Evolutionary conservation across 192 early-diverging fungal species (phyloP).

Genomic region (Backusella luteola): DNA sequence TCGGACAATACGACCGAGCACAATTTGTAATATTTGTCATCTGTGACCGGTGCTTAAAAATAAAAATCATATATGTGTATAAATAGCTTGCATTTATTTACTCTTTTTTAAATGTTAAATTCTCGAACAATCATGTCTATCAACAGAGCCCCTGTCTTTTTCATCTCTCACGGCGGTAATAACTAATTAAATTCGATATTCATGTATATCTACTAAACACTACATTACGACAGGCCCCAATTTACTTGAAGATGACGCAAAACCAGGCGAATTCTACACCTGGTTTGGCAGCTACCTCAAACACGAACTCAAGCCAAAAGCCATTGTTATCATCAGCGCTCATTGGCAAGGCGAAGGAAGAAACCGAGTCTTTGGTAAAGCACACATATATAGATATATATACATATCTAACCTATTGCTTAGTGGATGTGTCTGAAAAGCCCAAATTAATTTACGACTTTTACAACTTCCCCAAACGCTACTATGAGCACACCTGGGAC

Average conservation of each 20-base stretch:
- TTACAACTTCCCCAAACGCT: conserved; percentile 56
- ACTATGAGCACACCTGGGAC: conserved; percentile 60
- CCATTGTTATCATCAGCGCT: conserved; percentile 62
- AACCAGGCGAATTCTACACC: conserved; percentile 33
- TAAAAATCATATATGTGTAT: background rate
- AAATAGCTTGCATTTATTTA: conserved; percentile 5
- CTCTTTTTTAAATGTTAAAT: background rate
- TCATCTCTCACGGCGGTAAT: conserved; percentile 31
- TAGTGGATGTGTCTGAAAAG: conserved; percentile 42
- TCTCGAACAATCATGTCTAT: background rate
- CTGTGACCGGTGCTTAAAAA: background rate
- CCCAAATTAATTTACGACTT: conserved; percentile 67
- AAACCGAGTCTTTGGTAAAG: conserved; percentile 41
- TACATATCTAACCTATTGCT: conserved; percentile 2
- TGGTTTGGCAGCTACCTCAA: conserved; percentile 41
- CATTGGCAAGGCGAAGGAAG: conserved; percentile 60
- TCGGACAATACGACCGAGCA: background rate
- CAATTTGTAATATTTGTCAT: conserved; percentile 3
- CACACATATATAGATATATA: background rate
- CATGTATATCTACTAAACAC: too few species aligned
- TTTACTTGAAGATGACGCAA: conserved; percentile 30
- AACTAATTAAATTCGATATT: background rate
- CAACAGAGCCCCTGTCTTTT: conserved; percentile 22
- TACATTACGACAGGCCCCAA: conserved; percentile 24
- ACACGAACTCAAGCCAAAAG: conserved; percentile 52